phyloP scores from a whole-genome alignment of 1,284 basidiomycete species.

The Puccinia triticina region DNA sequence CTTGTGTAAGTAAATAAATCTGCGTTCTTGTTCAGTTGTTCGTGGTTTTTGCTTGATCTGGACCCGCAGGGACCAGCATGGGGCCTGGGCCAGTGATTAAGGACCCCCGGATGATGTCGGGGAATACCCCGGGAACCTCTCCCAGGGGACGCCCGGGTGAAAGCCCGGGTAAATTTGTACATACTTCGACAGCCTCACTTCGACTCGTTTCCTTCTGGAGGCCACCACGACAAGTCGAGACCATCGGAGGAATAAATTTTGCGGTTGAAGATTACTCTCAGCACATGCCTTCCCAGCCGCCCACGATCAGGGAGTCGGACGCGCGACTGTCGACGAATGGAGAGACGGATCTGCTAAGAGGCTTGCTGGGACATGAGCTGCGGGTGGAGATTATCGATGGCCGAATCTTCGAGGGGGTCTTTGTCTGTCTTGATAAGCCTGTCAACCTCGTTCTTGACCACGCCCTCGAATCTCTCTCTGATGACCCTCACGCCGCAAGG shows the following conservation, averaged over 20 bases:
- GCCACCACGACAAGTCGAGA: too few species aligned
- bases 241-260: too few species aligned
- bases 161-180: too few species aligned
- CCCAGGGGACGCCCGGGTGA: too few species aligned
- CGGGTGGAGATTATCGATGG: constrained; percentile 22
- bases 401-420: constrained; percentile 23
- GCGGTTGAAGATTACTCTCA: background rate
- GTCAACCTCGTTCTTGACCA: constrained; percentile 40
- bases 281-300: background rate
- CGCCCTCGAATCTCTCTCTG: constrained; percentile 13
- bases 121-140: too few species aligned
- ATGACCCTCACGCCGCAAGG: background rate
- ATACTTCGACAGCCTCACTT: too few species aligned
- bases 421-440: constrained; percentile 33
- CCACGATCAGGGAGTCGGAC: background rate
- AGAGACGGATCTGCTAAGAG: background rate
- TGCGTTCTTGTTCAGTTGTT: too few species aligned
- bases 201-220: too few species aligned
- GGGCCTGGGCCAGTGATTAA: too few species aligned
- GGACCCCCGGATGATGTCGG: too few species aligned
- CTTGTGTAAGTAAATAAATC: background rate
- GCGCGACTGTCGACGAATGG: background rate
- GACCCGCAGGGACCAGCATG: too few species aligned
- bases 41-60: too few species aligned
- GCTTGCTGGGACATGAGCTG: constrained; percentile 17